Conservation (phyloP, 495 filamentous ascomycete species). For the Aspergillus cristatus region DNA sequence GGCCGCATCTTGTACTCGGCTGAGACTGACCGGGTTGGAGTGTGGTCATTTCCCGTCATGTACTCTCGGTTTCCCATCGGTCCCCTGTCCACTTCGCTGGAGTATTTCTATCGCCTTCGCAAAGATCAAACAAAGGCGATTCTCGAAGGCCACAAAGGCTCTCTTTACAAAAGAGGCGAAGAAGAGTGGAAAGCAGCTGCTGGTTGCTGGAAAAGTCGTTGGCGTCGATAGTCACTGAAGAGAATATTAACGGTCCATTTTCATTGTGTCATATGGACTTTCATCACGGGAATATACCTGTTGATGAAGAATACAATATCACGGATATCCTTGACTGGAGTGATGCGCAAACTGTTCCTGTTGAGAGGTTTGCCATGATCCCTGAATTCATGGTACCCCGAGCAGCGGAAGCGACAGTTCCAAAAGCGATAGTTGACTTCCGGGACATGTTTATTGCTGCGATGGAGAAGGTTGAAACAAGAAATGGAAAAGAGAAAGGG, state of each 20-base stretch:
- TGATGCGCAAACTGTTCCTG: no score
- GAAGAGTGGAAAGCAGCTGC: conserved; percentile 1
- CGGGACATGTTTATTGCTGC: conserved; percentile 4
- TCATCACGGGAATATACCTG: no score
- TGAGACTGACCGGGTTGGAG: background rate
- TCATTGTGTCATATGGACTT: no score
- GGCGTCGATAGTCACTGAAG: no score
- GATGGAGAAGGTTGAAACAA: background rate
- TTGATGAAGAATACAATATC: no score
- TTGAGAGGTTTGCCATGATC: no score
- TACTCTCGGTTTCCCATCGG: background rate
- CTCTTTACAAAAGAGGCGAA: no score
- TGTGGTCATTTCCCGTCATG: background rate
- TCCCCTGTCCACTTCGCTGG: conserved; percentile 2
- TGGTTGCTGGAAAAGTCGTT: no score
- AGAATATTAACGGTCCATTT: no score
- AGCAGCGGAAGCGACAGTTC: no score
- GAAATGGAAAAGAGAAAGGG: background rate
- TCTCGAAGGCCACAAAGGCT: background rate
- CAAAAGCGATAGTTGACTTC: conserved; percentile 2
- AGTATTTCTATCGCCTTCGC: conserved; percentile 3
- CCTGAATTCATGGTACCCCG: no score
- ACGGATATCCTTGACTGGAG: no score
- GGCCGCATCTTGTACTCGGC: background rate
- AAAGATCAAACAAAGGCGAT: conserved; percentile 4